Percentiles rank a stretch among this genome's conserved stretches.
Evolutionary conservation across 805 yeast species (phyloP).

Genomic region (Lachancea thermotolerans): DNA sequence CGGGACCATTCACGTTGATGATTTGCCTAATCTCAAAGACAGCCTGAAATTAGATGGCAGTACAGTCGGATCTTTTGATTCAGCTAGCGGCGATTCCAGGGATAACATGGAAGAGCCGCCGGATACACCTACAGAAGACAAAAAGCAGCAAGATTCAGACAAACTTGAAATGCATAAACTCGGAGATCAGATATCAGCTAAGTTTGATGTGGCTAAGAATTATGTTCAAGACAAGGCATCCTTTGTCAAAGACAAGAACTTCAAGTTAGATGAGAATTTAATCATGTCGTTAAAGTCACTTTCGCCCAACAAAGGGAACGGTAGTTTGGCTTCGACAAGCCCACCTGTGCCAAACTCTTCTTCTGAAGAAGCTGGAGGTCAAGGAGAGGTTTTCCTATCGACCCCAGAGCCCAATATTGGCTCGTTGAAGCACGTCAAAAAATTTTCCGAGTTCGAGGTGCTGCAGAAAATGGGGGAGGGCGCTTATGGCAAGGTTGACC

Average conservation of each 20-base stretch:
- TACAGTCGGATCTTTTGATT: constrained; percentile 8
- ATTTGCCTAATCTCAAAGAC: constrained; percentile 7
- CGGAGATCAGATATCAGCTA: constrained; percentile 18
- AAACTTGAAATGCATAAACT: constrained; percentile 2
- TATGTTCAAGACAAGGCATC: constrained; percentile 29
- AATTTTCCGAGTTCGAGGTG: constrained; percentile 61
- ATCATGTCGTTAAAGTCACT: constrained; percentile 28
- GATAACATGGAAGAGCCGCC: constrained; percentile 4
- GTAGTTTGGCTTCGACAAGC: constrained; percentile 5
- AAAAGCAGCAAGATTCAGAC: constrained; percentile 2
- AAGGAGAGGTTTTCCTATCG: constrained; percentile 8
- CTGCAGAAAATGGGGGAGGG: constrained; percentile 88
- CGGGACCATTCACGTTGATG: constrained; percentile 16
- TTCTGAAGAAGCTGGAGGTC: constrained; percentile 6
- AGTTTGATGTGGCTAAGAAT: constrained; percentile 25
- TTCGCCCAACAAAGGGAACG: constrained; percentile 6
- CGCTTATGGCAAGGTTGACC: constrained; percentile 89
- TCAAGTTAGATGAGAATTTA: constrained; percentile 27
- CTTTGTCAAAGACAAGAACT: constrained; percentile 31
- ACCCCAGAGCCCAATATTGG: constrained; percentile 45
- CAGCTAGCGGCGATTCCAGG: constrained; percentile 2
- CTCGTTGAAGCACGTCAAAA: constrained; percentile 58
- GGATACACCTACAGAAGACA: constrained; percentile 3
- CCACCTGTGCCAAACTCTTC: constrained; percentile 4
- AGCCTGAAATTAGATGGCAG: constrained; percentile 12